Base-by-base conservation (phyloP, 371 early-diverging fungal genomes). In the Apophysomyces sp. region DNA sequence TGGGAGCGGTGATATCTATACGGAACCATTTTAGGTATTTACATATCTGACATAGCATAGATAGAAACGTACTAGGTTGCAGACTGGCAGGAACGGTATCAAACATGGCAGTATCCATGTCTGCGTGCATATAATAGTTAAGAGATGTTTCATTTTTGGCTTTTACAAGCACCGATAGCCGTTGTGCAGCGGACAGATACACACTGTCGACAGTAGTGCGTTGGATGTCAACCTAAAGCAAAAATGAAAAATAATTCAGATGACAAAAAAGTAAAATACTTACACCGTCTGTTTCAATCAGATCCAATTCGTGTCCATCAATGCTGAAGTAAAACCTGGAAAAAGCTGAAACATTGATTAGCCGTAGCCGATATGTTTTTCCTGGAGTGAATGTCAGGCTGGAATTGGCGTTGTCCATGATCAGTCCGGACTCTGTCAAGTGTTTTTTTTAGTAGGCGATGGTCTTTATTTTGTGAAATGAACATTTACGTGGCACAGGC, bases 251-350 rank as follows among this genome's bases (percentile, higher is more conserved):
- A n/a, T n/a, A n/a, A n/a, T n/a, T n/a, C n/a, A n/a, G n/a, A 15
- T 13, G 28, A n/a, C 13, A 11, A n/a, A 13, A 24, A 12, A 44
- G 6, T 12, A 5, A 29, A 32, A 8, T 6, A 60, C 66, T 57
- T 61, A 67, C 75, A 51, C 94, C 94, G 53, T 94, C 94, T 16
- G 86, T 80, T 72, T 93, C 94, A 62, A 94, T 90, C 16, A 94
- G 76, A 51, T 83, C 68, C 77, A 94, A 73, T 49, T 83, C 77
- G 67, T 93, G 94, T 41, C 79, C 86, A 62, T 88, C 91, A 52
- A 94, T 84, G 58, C 81, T 72, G 63, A 92, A 74, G 58, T 73
- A 73, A 73, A 84, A 92, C 59, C 78, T 77, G 39, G 89, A 81
- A 39, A 91, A 69, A 27, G 86, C 83, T 21, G 86, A 81, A 79